phyloP scores from a whole-genome alignment of 352 stramenopile genomes.

The Phytopythium delawarense region DNA sequence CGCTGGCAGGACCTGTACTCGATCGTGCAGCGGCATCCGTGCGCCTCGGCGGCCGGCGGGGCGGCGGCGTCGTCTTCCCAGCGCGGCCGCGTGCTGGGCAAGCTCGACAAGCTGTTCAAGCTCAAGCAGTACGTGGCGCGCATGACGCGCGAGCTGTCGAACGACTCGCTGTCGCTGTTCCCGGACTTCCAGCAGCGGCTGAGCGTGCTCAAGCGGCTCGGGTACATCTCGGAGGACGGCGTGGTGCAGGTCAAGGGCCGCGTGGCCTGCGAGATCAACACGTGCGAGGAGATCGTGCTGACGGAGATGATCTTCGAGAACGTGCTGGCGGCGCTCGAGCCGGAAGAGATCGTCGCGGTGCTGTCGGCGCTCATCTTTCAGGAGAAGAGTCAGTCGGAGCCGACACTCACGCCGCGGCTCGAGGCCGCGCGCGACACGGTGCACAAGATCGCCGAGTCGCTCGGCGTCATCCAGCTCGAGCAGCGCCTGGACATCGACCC shows the following conservation, averaged over 20 bases:
- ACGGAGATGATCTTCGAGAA: slow-evolving; percentile 99
- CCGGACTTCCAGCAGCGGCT: slow-evolving; percentile 96
- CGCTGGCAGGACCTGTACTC: slow-evolving; percentile 58
- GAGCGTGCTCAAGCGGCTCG: slow-evolving; percentile 89
- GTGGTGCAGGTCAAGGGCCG: slow-evolving; percentile 95
- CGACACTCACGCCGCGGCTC: slow-evolving; percentile 63
- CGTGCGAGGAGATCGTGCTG: slow-evolving; percentile 96
- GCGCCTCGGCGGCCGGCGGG: slow-evolving; percentile 18
- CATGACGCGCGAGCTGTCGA: slow-evolving; percentile 64
- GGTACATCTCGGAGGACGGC: slow-evolving; percentile 90
- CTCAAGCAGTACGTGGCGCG: slow-evolving; percentile 59
- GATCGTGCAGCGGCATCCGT: slow-evolving; percentile 47
- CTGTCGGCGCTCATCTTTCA: slow-evolving; percentile 97
- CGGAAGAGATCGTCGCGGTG: slow-evolving; percentile 96
- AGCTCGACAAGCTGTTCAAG: slow-evolving; percentile 76
- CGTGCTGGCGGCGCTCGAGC: slow-evolving; percentile 94
- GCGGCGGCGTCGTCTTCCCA: slow-evolving; percentile 22
- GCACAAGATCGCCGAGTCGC: slow-evolving; percentile 74
- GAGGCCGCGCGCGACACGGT: slow-evolving; percentile 85
- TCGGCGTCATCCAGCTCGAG: slow-evolving; percentile 81
- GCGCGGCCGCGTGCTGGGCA: slow-evolving; percentile 41
- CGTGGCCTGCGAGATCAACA: slow-evolving; percentile 98
- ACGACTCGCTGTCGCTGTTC: slow-evolving; percentile 93
- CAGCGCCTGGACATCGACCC: slow-evolving; percentile 87
- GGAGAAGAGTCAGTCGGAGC: slow-evolving; percentile 86